Evolutionary conservation across 1,284 basidiomycete genomes (phyloP).

Genomic region (Thecaphora frezii): DNA sequence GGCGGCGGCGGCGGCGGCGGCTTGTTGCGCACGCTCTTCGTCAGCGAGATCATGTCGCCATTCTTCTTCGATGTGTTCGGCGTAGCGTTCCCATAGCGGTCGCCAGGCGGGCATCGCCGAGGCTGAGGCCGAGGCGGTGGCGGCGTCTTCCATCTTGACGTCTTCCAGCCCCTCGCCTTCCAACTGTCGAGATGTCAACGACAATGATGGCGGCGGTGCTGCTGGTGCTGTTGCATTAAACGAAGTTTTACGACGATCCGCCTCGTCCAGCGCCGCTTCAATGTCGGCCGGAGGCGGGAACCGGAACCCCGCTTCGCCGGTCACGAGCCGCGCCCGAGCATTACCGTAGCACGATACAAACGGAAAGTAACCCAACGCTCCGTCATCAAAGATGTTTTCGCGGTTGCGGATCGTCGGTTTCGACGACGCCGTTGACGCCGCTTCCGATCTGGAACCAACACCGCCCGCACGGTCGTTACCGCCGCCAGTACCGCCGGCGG

Average conservation of each 20-base stretch:
- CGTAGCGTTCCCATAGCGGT: conserved; percentile 31
- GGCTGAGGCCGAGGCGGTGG: neutral
- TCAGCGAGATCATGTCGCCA: conserved; percentile 40
- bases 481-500: too few relatives aligned
- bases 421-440: too few relatives aligned
- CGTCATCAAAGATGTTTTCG: conserved; percentile 86
- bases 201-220: too few relatives aligned
- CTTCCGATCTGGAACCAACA: too few relatives aligned
- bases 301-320: conserved; percentile 76
- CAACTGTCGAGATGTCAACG: neutral
- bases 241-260: too few relatives aligned
- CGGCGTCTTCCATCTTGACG: conserved; percentile 6
- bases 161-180: neutral
- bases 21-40: conserved; percentile 32
- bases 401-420: conserved; percentile 10
- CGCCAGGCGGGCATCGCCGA: conserved; percentile 16
- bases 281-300: conserved; percentile 66
- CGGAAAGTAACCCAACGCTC: conserved; percentile 91
- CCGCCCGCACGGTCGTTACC: too few relatives aligned
- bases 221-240: neutral
- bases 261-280: too few relatives aligned
- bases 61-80: conserved; percentile 38
- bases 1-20: too few relatives aligned
- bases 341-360: conserved; percentile 91
- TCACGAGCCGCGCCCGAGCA: conserved; percentile 80